Conservation (phyloP, 345 rosid species). For the Laguncularia racemosa region DNA sequence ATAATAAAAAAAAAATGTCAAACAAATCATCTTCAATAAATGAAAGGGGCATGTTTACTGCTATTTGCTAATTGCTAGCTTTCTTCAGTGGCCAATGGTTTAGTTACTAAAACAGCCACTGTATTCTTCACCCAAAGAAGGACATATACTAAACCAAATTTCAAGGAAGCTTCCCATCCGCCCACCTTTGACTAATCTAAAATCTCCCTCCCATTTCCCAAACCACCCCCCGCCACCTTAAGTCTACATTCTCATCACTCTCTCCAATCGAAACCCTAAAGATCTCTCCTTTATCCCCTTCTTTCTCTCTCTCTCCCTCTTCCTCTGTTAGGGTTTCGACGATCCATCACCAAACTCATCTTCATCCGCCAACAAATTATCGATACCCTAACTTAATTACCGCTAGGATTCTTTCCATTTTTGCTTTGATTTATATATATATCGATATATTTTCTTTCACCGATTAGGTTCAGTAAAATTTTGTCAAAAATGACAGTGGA, state of each 20-base stretch:
- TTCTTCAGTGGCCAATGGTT: no score
- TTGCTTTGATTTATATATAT: not conserved
- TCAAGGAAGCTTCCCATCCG: conserved; percentile 10
- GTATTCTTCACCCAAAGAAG: not conserved
- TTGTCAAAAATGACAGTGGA: conserved; percentile 19
- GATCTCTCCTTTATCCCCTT: not conserved
- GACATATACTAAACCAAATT: not conserved
- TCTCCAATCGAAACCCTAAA: not conserved
- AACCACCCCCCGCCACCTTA: no score
- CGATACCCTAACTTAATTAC: not conserved
- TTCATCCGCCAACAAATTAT: not conserved
- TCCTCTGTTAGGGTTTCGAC: not conserved
- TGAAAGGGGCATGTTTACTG: no score
- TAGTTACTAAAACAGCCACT: no score
- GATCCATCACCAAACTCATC: no score
- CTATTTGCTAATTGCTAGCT: no score
- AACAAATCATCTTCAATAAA: no score
- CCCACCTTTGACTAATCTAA: conserved; percentile 4
- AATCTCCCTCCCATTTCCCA: no score
- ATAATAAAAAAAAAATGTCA: no score
- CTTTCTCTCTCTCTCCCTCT: not conserved
- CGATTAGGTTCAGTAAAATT: not conserved
- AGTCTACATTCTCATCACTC: not conserved
- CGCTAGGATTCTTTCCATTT: not conserved
- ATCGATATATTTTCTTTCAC: not conserved